Percentiles rank a stretch among this genome's conserved stretches.
Evolutionary conservation across 2,329 filamentous ascomycete species (phyloP).

Genomic region (Davidsoniella virescens): DNA sequence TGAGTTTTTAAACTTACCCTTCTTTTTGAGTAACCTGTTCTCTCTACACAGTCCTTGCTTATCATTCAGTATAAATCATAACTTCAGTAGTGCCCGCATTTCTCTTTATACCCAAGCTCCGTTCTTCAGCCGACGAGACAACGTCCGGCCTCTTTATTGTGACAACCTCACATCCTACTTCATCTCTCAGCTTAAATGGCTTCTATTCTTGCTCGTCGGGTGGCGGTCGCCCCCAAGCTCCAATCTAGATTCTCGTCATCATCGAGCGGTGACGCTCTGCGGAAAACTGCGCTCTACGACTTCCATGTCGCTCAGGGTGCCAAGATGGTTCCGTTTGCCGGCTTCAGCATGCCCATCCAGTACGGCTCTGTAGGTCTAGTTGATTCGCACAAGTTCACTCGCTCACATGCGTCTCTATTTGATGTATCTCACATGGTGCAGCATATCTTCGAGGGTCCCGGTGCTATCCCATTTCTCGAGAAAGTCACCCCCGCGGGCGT

Average conservation of each 20-base stretch:
- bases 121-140: no score
- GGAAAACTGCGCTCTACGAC: slow-evolving; percentile 61
- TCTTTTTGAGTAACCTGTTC: no score
- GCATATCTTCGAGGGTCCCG: slow-evolving; percentile 67
- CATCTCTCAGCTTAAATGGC: slow-evolving; percentile 1
- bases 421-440: slow-evolving; percentile 97
- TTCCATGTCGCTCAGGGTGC: slow-evolving; percentile 62
- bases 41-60: no score
- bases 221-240: slow-evolving; percentile 3
- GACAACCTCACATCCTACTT: neutral
- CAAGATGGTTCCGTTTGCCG: slow-evolving; percentile 95
- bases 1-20: no score
- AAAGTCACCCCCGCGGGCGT: slow-evolving; percentile 66
- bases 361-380: slow-evolving; percentile 63
- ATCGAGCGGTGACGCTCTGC: slow-evolving; percentile 22
- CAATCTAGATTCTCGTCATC: slow-evolving; percentile 11
- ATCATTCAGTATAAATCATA: no score
- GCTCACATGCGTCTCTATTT: slow-evolving; percentile 76
- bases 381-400: slow-evolving; percentile 81
- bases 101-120: no score
- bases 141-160: no score
- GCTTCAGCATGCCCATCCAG: slow-evolving; percentile 83
- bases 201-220: slow-evolving; percentile 9
- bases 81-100: no score
- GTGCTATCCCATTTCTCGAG: slow-evolving; percentile 67